A percentile compares a stretch with the other conserved stretches of the same genome.
Conservation (phyloP, 1,139 yeast genomes). For the Entelexis paramagnoliae region DNA sequence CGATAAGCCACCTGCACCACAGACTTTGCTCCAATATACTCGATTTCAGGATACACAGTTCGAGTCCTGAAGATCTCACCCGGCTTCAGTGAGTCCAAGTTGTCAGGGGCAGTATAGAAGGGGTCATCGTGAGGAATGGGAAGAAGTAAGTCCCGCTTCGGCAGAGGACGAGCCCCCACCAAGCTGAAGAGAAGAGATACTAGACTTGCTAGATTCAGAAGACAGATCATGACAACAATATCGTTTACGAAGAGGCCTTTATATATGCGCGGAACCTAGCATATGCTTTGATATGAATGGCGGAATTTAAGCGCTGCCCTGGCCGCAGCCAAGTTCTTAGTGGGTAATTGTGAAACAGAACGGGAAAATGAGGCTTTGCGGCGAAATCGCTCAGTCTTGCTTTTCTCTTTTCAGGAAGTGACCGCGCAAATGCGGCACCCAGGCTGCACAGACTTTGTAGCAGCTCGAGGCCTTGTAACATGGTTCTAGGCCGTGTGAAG, state of each 20-base stretch:
- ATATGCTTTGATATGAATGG: no score
- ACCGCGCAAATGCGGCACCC: no score
- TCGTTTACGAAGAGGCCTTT: neutral
- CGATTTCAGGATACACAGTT: conserved; percentile 16
- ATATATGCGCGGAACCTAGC: neutral
- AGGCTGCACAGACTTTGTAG: no score
- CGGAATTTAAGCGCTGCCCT: no score
- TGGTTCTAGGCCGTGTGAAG: no score
- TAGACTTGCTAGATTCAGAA: neutral
- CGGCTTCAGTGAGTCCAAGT: conserved; percentile 14
- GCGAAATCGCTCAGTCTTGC: no score
- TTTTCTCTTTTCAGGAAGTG: no score
- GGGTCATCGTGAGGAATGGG: conserved; percentile 22
- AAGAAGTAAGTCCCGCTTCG: conserved; percentile 4
- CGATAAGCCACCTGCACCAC: conserved; percentile 26
- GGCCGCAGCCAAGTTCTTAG: no score
- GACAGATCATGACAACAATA: neutral
- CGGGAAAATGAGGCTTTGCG: no score
- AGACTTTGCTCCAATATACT: neutral
- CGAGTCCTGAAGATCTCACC: conserved; percentile 23
- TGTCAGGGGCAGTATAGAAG: conserved; percentile 25
- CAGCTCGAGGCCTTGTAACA: no score
- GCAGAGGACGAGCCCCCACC: neutral
- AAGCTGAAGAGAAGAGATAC: neutral
- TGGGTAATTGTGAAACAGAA: no score